Evolutionary conservation across 2,329 filamentous ascomycete species (phyloP).

Genomic region (Hymenoscyphus infarciens): DNA sequence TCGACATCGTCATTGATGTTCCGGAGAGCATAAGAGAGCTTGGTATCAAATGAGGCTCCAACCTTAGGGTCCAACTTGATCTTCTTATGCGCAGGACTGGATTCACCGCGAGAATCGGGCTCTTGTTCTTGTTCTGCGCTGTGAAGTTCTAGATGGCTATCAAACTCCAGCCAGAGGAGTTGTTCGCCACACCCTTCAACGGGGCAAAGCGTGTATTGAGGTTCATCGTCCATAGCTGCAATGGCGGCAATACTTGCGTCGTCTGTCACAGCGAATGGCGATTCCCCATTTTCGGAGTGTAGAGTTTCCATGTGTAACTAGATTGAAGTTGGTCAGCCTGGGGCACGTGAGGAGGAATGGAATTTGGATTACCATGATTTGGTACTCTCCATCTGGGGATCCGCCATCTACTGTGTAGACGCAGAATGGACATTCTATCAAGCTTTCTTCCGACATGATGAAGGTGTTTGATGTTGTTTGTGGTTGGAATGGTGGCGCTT

Average conservation of each 20-base stretch:
- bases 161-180: conserved; percentile 49
- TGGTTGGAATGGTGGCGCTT: conserved; percentile 1
- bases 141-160: conserved; percentile 59
- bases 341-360: conserved; percentile 6
- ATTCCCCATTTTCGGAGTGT: conserved; percentile 34
- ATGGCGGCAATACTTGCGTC: conserved; percentile 26
- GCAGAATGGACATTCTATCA: conserved; percentile 41
- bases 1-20: conserved; percentile 23
- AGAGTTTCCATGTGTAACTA: conserved; percentile 34
- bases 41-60: conserved; percentile 25
- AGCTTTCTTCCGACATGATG: conserved; percentile 20
- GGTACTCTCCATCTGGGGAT: conserved; percentile 35
- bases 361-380: conserved; percentile 36
- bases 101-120: conserved; percentile 12
- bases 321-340: conserved; percentile 13
- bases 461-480: background rate
- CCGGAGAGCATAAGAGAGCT: conserved; percentile 26
- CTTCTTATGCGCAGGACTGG: conserved; percentile 15
- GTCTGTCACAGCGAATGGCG: conserved; percentile 32
- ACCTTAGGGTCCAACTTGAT: conserved; percentile 18
- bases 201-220: conserved; percentile 51
- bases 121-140: conserved; percentile 25
- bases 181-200: conserved; percentile 57
- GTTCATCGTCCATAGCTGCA: conserved; percentile 23
- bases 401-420: conserved; percentile 33